A percentile compares a stretch with the other conserved stretches of the same genome.
phyloP scores from a whole-genome alignment of 768 basidiomycete species.

The Auriscalpium orientale region DNA sequence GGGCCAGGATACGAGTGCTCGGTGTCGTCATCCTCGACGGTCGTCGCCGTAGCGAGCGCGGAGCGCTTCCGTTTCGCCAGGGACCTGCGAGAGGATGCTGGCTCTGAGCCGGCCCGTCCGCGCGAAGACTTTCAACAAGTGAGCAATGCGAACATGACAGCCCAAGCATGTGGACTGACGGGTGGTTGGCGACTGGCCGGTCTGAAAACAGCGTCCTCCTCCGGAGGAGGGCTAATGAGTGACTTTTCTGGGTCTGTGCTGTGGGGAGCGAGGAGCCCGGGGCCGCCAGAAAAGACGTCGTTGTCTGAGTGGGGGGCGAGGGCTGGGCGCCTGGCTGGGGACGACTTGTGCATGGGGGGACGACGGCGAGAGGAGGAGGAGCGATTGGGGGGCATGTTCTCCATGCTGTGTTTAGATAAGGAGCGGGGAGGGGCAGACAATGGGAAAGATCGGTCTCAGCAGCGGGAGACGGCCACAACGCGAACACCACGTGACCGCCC shows the following conservation, averaged over 20 bases:
- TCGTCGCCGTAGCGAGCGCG: conserved; percentile 7
- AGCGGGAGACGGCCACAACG: neutral
- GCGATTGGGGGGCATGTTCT: conserved; percentile 1
- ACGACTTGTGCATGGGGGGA: conserved; percentile 12
- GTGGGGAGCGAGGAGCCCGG: conserved; percentile 10
- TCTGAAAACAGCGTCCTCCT: neutral
- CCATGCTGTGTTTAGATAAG: conserved; percentile 2
- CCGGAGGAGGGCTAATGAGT: conserved; percentile 15
- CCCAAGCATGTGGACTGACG: neutral
- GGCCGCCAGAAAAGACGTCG: conserved; percentile 7
- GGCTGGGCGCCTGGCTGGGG: conserved; percentile 4
- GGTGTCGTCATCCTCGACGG: conserved; percentile 2
- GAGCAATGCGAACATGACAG: conserved; percentile 6
- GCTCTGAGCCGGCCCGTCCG: conserved; percentile 14
- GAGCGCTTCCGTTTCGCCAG: conserved; percentile 33
- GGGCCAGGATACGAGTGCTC: conserved; percentile 12
- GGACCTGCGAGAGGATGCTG: conserved; percentile 4
- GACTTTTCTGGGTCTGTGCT: conserved; percentile 12
- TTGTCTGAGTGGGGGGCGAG: conserved; percentile 6
- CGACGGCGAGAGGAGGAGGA: neutral
- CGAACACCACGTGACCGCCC: conserved; percentile 4
- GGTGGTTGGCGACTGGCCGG: neutral
- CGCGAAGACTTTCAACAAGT: conserved; percentile 10
- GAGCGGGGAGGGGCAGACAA: neutral
- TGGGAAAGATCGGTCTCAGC: neutral